Evolutionary conservation across 2,329 filamentous ascomycete species (phyloP).

Genomic region (Phyllosticta citribraziliensis): DNA sequence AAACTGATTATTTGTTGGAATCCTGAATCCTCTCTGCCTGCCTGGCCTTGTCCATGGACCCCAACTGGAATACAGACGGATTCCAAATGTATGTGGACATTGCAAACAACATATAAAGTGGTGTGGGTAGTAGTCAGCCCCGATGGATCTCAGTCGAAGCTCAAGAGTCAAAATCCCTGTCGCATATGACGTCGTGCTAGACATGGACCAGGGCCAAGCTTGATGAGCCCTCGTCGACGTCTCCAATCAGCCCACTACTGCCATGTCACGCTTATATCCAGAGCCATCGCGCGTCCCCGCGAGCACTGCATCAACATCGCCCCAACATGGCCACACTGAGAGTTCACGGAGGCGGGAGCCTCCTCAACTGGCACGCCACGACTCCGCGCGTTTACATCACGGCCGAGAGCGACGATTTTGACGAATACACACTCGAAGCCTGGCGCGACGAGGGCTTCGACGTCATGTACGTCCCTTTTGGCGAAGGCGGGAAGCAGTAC

Average conservation of each 20-base stretch:
- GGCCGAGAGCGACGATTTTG: slow-evolving; percentile 46
- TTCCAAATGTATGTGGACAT: too few relatives aligned
- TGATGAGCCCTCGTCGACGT: neutral
- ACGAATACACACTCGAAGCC: slow-evolving; percentile 41
- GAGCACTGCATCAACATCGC: slow-evolving; percentile 1
- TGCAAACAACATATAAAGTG: too few relatives aligned
- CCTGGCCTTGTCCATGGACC: too few relatives aligned
- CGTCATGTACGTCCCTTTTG: slow-evolving; percentile 45
- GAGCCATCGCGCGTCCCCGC: neutral
- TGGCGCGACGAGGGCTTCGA: slow-evolving; percentile 54
- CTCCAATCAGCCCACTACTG: slow-evolving; percentile 5
- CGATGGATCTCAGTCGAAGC: neutral
- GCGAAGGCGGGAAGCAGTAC: slow-evolving; percentile 39
- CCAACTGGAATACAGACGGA: too few relatives aligned
- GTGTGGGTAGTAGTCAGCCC: too few relatives aligned
- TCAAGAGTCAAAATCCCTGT: slow-evolving; percentile 2
- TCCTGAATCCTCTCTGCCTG: too few relatives aligned
- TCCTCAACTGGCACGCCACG: slow-evolving; percentile 31
- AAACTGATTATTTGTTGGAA: neutral
- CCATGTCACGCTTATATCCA: neutral
- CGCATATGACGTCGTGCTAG: slow-evolving; percentile 1
- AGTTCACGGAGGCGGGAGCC: slow-evolving; percentile 14
- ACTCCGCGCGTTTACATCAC: slow-evolving; percentile 40
- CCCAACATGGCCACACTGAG: slow-evolving; percentile 6
- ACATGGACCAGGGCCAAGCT: neutral